phyloP scores from a whole-genome alignment of 2,329 filamentous ascomycete species.

The Penicillium sp. region DNA sequence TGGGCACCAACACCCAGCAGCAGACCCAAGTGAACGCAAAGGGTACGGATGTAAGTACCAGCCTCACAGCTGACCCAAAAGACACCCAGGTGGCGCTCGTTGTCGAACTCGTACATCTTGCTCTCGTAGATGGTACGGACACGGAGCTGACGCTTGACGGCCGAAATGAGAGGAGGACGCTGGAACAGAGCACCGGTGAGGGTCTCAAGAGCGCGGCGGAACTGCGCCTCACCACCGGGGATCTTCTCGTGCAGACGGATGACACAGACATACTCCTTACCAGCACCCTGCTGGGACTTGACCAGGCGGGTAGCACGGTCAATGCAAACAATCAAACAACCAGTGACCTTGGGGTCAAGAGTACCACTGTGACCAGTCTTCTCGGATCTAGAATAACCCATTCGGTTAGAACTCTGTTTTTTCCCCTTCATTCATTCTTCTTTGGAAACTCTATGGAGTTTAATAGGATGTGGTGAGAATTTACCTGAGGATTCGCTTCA shows the following conservation, averaged over 20 bases:
- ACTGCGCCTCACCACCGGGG: conserved; percentile 87
- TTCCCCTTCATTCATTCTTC: background rate
- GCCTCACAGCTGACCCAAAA: conserved; percentile 99
- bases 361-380: conserved; percentile 99
- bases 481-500: conserved; percentile 93
- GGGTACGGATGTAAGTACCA: conserved; percentile 96
- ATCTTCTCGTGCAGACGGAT: conserved; percentile 95
- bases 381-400: conserved; percentile 62
- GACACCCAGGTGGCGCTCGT: conserved; percentile 92
- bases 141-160: conserved; percentile 97
- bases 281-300: conserved; percentile 97
- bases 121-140: conserved; percentile 97
- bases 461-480: conserved; percentile 14
- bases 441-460: background rate
- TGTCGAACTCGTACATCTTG: conserved; percentile 96
- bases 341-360: conserved; percentile 96
- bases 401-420: conserved; percentile 18
- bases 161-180: conserved; percentile 93
- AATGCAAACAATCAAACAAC: conserved; percentile 91
- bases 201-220: conserved; percentile 90
- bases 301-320: conserved; percentile 96
- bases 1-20: conserved; percentile 82
- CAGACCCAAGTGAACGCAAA: conserved; percentile 88
- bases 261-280: conserved; percentile 98
- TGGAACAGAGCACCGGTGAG: conserved; percentile 96